Evolutionary conservation across 352 stramenopile genomes (phyloP).

Genomic region (Pythium folliculosum): DNA sequence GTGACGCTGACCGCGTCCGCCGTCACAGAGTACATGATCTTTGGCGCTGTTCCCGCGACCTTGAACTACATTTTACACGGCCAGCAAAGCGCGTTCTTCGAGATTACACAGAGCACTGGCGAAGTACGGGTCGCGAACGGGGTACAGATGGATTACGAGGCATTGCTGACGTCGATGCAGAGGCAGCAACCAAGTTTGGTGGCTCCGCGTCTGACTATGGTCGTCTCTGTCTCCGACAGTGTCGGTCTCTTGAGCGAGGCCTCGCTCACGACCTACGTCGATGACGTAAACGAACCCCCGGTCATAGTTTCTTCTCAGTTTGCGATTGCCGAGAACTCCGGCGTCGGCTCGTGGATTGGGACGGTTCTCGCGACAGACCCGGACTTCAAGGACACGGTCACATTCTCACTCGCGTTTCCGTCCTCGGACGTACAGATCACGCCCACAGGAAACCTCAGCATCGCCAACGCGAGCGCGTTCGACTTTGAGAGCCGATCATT

Average conservation of each 20-base stretch:
- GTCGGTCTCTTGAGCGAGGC: slow-evolving; percentile 41
- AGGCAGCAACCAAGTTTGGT: slow-evolving; percentile 17
- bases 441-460: slow-evolving; percentile 40
- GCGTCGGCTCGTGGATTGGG: slow-evolving; percentile 44
- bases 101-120: slow-evolving; percentile 13
- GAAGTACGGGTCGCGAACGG: slow-evolving; percentile 28
- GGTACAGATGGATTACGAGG: slow-evolving; percentile 43
- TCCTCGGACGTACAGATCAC: slow-evolving; percentile 45
- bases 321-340: slow-evolving; percentile 48
- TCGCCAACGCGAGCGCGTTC: slow-evolving; percentile 38
- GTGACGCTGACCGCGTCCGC: slow-evolving; percentile 10
- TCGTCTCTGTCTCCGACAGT: slow-evolving; percentile 40
- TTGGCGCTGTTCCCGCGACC: slow-evolving; percentile 21
- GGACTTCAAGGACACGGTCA: slow-evolving; percentile 39
- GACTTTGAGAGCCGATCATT: slow-evolving; percentile 50
- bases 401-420: slow-evolving; percentile 28
- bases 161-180: slow-evolving; percentile 32
- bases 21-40: slow-evolving; percentile 19
- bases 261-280: slow-evolving; percentile 39
- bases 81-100: slow-evolving; percentile 19
- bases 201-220: slow-evolving; percentile 16
- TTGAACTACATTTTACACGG: slow-evolving; percentile 21
- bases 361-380: slow-evolving; percentile 36
- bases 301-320: slow-evolving; percentile 35
- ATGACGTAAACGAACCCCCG: slow-evolving; percentile 56